Base-by-base conservation (phyloP, 306 rosid species). In the Malus asiatica region DNA sequence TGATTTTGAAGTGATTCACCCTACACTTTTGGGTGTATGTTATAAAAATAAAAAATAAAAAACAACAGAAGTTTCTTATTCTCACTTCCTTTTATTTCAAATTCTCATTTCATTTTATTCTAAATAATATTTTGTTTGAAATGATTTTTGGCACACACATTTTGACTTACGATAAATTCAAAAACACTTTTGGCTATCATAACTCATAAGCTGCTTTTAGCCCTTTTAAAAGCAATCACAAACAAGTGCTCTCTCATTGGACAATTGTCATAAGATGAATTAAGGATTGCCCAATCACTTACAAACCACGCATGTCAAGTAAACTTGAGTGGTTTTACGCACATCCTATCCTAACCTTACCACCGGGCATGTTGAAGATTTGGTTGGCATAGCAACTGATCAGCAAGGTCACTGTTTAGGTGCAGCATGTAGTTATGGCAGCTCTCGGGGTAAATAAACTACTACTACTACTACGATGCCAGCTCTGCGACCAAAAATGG, bases 401-500 rank as follows among this genome's bases (percentile, higher is more conserved):
- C 55, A 15, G 58, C 52, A 33, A 64, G 57, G 77, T 71, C 67
- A 12, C 65, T 59, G 32, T 71, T 60, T 42, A 46, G 59, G 25
- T 72, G 66, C 55, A 61, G 66, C 45, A 61, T 77, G 64, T 29
- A 70, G 51, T 9, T 6, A 73, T 60, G 51, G 74, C 74, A 79
- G 74, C 55, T 79, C 71, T 57, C 38, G 9, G 6, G 44, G 67
- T 14, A 71, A 48, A 48, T 5, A 15, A 6, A 5, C 55, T 48
- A 53, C 16, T 64, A 33, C 33, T 30, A 32, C 38, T 52, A 68
- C 74, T 48, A 69, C 25, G 70, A 51, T 80, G 74, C 79, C 83
- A 74, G 83, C 74, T 75, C 78, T 20, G 73, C 27, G 66, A 69
- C 57, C 58, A 70, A 52, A 52, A 63, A 80, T 82, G 94, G 94